Base-by-base conservation (phyloP, 768 basidiomycete species). In the Flagelloscypha sp. region DNA sequence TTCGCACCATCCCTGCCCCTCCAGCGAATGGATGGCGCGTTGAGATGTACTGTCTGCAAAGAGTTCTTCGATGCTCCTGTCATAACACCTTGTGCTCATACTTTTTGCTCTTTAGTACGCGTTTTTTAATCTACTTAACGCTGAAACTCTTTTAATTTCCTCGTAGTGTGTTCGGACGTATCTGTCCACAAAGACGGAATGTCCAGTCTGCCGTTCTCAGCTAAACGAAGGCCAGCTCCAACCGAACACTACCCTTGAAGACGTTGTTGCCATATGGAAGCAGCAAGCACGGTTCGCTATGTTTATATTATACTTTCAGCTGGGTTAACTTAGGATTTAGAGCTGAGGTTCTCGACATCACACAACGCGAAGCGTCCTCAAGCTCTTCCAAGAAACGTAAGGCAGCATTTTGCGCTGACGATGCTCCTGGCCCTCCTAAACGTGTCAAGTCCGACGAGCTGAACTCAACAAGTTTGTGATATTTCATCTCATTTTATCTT, bases 41-140 rank as follows among this genome's bases (percentile, higher is more conserved):
- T 84, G 40, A 68, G 82, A 11, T 90, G 87, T 47, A 67, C 70
- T 18, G 86, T 90, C 36, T 90, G 87, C 50, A 66, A 76, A 24
- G 83, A 87, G 40, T 63, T 79, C 22, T 84, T 74, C 48, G 71
- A 72, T 34, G 84, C 69, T 1, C 87, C 87, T 4, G 78, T 89
- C 18, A 74, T 74, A 3, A 67, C 89, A 4, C 54, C 54, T 5
- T 89, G 87, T 49, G 86, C 84, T 1, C 87, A 90, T 48, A 79
- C 76, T 31, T 90, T 88, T 52, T 89, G 87, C 58, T 85, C 83
- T 10, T 51, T 72, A 48, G 84, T 85, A 43, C 46, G 78, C n/a
- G n/a, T n/a, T n/a, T n/a, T n/a, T n/a, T 50, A 27, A 2, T 2
- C 16, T 9, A 31, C 24, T 23, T 8, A n/a, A 2, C 15, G 22